Evolutionary conservation across 768 basidiomycete genomes (phyloP).

Genomic region (Lactarius psammicola): DNA sequence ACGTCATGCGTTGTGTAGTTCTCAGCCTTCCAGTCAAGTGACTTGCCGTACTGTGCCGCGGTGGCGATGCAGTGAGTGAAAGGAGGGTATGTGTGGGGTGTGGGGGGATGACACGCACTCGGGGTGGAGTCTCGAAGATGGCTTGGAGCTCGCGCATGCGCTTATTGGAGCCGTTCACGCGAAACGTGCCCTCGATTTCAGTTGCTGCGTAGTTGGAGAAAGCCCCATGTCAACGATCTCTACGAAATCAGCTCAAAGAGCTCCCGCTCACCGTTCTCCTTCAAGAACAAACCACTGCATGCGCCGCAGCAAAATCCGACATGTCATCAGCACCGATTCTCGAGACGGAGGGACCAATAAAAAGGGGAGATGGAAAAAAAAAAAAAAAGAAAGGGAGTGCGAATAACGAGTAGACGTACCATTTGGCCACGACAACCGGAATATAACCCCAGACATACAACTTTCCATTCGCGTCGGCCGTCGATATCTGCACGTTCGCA

Average conservation of each 20-base stretch:
- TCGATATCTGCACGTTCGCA: slow-evolving; percentile 93
- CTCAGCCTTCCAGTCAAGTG: slow-evolving; percentile 84
- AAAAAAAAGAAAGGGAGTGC: slow-evolving; percentile 2
- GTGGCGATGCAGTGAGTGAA: slow-evolving; percentile 13
- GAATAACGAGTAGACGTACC: slow-evolving; percentile 49
- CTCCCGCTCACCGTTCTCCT: slow-evolving; percentile 72
- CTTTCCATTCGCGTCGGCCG: slow-evolving; percentile 77
- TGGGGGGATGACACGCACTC: slow-evolving; percentile 47
- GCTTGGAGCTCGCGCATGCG: slow-evolving; percentile 95
- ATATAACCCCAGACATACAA: slow-evolving; percentile 93
- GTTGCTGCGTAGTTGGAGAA: slow-evolving; percentile 52
- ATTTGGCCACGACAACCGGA: slow-evolving; percentile 97
- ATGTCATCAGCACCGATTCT: background rate
- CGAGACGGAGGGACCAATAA: slow-evolving; percentile 13
- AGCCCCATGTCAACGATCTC: background rate
- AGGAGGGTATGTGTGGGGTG: background rate
- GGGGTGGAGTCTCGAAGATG: slow-evolving; percentile 83
- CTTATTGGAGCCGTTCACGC: slow-evolving; percentile 92
- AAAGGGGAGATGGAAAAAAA: slow-evolving; percentile 21
- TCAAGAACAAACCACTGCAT: slow-evolving; percentile 83
- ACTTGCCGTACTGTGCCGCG: slow-evolving; percentile 80
- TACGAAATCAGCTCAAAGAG: slow-evolving; percentile 2
- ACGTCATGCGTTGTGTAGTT: slow-evolving; percentile 94
- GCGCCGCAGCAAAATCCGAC: slow-evolving; percentile 2
- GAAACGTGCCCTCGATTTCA: slow-evolving; percentile 90